phyloP scores from a whole-genome alignment of 106 monocot genomes.

The Acanthochlamys bracteata region DNA sequence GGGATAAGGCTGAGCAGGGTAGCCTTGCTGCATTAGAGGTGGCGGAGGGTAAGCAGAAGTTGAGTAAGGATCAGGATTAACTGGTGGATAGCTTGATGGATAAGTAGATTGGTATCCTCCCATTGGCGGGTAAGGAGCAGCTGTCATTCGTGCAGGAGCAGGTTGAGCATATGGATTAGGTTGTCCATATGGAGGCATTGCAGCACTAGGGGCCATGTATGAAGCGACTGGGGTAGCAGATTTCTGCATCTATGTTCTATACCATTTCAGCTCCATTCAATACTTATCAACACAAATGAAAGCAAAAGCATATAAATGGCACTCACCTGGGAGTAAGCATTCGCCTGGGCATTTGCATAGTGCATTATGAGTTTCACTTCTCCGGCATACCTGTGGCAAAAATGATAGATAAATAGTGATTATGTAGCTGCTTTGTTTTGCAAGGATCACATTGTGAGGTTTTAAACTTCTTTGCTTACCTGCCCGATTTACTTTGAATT shows the following conservation, averaged over 20 bases:
- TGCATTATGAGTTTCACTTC: slow-evolving; percentile 86
- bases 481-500: slow-evolving; percentile 45
- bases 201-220: slow-evolving; percentile 6
- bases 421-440: neutral
- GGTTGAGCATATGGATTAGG: no score
- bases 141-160: neutral
- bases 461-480: slow-evolving; percentile 18
- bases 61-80: slow-evolving; percentile 6
- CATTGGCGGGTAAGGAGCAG: slow-evolving; percentile 1
- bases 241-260: neutral
- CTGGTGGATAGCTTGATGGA: slow-evolving; percentile 9
- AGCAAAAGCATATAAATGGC: neutral
- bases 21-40: slow-evolving; percentile 7
- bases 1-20: slow-evolving; percentile 8
- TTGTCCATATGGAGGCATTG: neutral
- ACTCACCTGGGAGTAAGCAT: slow-evolving; percentile 40
- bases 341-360: slow-evolving; percentile 44
- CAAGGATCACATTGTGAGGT: neutral
- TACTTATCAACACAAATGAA: neutral
- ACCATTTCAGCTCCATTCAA: neutral
- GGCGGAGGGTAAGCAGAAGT: slow-evolving; percentile 4
- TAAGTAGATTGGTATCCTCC: slow-evolving; percentile 11
- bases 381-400: slow-evolving; percentile 47
- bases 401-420: no score
- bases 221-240: slow-evolving; percentile 2